A percentile compares a stretch with the other conserved stretches of the same genome.
These are phyloP conservation scores for Boletus coccyginus DNA, from an alignment of 768 basidiomycete species.

Conservation along the genomic window DNA sequence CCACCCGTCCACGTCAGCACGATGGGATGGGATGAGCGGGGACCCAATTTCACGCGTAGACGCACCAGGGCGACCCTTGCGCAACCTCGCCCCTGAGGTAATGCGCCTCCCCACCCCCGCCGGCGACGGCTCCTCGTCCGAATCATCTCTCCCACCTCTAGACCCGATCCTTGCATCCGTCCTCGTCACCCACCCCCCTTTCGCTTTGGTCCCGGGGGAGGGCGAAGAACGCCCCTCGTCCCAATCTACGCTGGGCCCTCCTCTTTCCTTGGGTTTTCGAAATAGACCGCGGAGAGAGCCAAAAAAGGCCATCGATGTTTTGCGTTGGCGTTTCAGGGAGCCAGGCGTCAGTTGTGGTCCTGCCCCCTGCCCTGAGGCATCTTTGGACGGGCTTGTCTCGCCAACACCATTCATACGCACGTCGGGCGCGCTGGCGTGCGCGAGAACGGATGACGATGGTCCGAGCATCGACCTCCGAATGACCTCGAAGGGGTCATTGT, in stretches of 20 bases:
- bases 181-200: slow-evolving; percentile 26
- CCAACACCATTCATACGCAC: neutral
- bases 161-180: slow-evolving; percentile 23
- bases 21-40: neutral
- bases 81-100: slow-evolving; percentile 3
- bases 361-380: neutral
- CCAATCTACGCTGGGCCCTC: slow-evolving; percentile 1
- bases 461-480: slow-evolving; percentile 13
- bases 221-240: slow-evolving; percentile 9
- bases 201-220: neutral
- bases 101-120: neutral
- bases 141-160: neutral
- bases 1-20: slow-evolving; percentile 17
- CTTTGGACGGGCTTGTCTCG: neutral
- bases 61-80: slow-evolving; percentile 16
- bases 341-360: neutral
- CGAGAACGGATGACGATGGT: neutral
- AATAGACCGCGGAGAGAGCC: slow-evolving; percentile 29
- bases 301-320: slow-evolving; percentile 21
- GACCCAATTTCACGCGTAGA: neutral
- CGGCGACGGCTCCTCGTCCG: slow-evolving; percentile 16
- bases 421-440: neutral
- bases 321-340: slow-evolving; percentile 16
- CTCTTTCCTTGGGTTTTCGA: slow-evolving; percentile 19
- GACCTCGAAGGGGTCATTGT: slow-evolving; percentile 24